Percentiles rank a stretch among this genome's conserved stretches.
Evolutionary conservation across 1,284 basidiomycete species (phyloP).

Genomic region (Albatrellus sp.): DNA sequence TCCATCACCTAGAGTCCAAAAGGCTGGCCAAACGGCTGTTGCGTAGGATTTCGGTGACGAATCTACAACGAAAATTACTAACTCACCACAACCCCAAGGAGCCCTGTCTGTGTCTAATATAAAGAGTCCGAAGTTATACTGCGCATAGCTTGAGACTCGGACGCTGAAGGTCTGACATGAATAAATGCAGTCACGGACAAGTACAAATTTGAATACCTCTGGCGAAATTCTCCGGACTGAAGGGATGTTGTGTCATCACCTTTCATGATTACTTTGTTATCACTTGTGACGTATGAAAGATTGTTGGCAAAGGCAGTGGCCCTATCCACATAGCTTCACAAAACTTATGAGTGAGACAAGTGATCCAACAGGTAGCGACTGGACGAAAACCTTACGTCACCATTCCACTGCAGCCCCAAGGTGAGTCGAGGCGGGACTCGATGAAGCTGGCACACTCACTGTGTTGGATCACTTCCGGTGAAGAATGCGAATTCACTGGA

Average conservation of each 20-base stretch:
- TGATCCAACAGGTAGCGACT: constrained; percentile 1
- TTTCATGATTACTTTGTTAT: constrained; percentile 58
- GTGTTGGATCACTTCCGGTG: constrained; percentile 48
- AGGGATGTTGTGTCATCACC: constrained; percentile 54
- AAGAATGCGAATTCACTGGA: constrained; percentile 47
- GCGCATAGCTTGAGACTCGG: constrained; percentile 36
- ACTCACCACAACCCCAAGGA: background rate
- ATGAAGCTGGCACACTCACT: constrained; percentile 27
- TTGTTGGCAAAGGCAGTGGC: constrained; percentile 31
- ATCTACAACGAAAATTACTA: constrained; percentile 9
- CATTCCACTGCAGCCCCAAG: constrained; percentile 31
- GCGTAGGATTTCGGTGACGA: background rate
- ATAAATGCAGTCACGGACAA: background rate
- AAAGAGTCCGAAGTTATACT: background rate
- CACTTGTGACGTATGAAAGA: constrained; percentile 39
- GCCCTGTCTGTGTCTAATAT: background rate
- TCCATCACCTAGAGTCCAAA: background rate
- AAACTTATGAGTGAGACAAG: background rate
- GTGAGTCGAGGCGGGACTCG: constrained; percentile 9
- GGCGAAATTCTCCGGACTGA: constrained; percentile 34
- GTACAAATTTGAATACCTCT: constrained; percentile 31
- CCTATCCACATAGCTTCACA: constrained; percentile 37
- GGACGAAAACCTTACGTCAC: constrained; percentile 35
- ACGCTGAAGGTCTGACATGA: constrained; percentile 25
- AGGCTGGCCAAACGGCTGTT: background rate